Conservation (phyloP, 805 yeast species). For the Myxozyma melibiosi region DNA sequence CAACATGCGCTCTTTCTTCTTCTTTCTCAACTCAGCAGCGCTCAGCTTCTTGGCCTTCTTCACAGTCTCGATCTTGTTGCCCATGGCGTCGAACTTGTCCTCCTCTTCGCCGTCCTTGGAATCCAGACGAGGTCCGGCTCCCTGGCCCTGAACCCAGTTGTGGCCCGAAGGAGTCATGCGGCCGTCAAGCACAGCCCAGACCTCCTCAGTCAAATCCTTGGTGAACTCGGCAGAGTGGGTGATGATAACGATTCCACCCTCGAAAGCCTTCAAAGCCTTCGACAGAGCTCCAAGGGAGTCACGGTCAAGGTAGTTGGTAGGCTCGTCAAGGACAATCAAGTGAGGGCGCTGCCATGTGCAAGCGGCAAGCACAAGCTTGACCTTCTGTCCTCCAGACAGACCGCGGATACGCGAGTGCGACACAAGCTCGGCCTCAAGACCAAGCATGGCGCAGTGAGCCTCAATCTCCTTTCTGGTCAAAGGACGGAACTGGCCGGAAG, state of each 20-base stretch:
- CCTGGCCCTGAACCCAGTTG: conserved; percentile 99
- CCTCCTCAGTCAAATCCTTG: conserved; percentile 98
- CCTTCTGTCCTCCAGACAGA: conserved; percentile 99
- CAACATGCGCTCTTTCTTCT: conserved; percentile 99
- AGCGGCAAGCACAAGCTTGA: conserved; percentile 98
- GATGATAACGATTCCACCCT: conserved; percentile 99
- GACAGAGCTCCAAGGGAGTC: conserved; percentile 99
- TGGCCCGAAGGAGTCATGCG: conserved; percentile 99
- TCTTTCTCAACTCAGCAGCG: conserved; percentile 99
- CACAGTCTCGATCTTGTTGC: conserved; percentile 96
- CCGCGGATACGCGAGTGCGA: conserved; percentile 99
- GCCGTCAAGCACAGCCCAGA: conserved; percentile 99
- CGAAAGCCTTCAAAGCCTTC: conserved; percentile 97
- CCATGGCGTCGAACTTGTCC: conserved; percentile 99
- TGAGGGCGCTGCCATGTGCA: conserved; percentile 99
- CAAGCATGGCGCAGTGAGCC: conserved; percentile 97
- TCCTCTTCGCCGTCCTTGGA: conserved; percentile 86
- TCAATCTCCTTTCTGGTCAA: conserved; percentile 99
- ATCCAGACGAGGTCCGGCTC: conserved; percentile 99
- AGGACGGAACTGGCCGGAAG: conserved; percentile 99
- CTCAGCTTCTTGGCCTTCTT: conserved; percentile 98
- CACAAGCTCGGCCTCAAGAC: conserved; percentile 98
- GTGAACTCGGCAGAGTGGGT: conserved; percentile 99
- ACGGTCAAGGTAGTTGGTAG: conserved; percentile 98
- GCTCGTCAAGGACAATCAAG: conserved; percentile 98